phyloP scores from a whole-genome alignment of 2,329 filamentous ascomycete species.

The Colletotrichum sp. region DNA sequence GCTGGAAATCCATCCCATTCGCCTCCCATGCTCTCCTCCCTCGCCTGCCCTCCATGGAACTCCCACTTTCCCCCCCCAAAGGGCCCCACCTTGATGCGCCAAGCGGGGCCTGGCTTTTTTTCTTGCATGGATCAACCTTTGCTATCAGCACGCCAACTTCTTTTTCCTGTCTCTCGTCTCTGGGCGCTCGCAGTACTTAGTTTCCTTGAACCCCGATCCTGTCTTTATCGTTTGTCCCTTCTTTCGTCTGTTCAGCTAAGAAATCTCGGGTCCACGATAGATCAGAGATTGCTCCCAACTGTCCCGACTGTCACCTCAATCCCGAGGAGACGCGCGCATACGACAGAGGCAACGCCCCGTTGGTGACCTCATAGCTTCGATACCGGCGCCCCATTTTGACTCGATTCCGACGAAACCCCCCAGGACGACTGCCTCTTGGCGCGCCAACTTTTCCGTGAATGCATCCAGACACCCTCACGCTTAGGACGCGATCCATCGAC shows the following conservation, averaged over 20 bases:
- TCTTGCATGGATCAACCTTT: constrained; percentile 15
- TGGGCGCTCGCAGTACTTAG: constrained; percentile 11
- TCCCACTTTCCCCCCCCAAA: neutral
- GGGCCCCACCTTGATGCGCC: constrained; percentile 3
- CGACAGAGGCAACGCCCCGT: neutral
- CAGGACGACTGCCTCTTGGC: constrained; percentile 3
- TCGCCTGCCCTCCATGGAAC: neutral
- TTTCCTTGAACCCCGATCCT: constrained; percentile 16
- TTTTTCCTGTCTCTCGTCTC: constrained; percentile 5
- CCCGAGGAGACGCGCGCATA: neutral
- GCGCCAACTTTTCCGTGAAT: constrained; percentile 28
- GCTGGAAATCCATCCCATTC: neutral
- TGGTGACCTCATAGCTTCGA: constrained; percentile 11
- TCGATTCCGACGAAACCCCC: neutral
- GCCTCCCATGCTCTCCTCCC: neutral
- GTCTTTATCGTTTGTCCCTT: neutral
- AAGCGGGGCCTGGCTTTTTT: constrained; percentile 17
- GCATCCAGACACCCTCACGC: constrained; percentile 30
- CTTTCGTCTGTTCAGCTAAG: neutral
- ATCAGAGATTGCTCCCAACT: neutral
- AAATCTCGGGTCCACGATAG: neutral
- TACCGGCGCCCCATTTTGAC: neutral
- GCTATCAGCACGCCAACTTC: constrained; percentile 18
- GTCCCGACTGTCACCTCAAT: neutral
- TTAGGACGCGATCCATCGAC: constrained; percentile 27